Evolutionary conservation across 228 moss, liverwort and hornwort genomes (phyloP), one percentile per base, ranked within the genome.

Genomic region (Sphagnum fallax): DNA sequence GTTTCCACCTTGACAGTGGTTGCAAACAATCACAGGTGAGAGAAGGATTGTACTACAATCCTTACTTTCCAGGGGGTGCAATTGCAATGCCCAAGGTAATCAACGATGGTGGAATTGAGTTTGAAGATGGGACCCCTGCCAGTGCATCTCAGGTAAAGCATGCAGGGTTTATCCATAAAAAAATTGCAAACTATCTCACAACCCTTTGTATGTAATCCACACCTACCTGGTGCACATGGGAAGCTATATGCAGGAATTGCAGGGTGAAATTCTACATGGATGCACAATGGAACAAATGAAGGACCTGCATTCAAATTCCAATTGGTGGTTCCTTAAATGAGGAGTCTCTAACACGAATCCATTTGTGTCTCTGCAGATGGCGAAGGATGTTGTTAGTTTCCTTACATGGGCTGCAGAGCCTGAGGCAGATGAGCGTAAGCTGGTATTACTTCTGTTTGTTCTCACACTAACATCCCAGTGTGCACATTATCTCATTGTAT

Each of bases 401-500:
- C 73, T 92, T 18, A 47, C 92, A 63, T 95, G 95, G 95, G 92
- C 92, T 65, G 85, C 90, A 62, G 95, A 95, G 77, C 95, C 92
- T 0, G 92, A 95, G 65, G 89, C 87, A 66, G 87, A 95, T 75
- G 95, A 95, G 74, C 87, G 91, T 14, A 95, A 95, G 87, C 81
- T 95, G 86, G 95, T 95, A 47, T 66, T 80, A 32, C 32, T 32
- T 32, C 32, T 49, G 6, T 11, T 52, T 48, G 4, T 32, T 5
- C 65, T 0, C 68, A 32, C 65, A 16, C 51, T 74, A 16, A 49
- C 6, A 15, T 16, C 16, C 4, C 8, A 53, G 9, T 9, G 5
- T 61, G 48, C 11, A 55, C 48, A 16, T 52, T 51, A 49, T 57
- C 53, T 10, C 32, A 50, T 49, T 16, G 32, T 32, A 32, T 0